A percentile compares a stretch with the other conserved stretches of the same genome.
These are phyloP conservation scores for Rhizophagus clarus DNA, from an alignment of 192 early-diverging fungal genomes.

Conservation along the genomic window DNA sequence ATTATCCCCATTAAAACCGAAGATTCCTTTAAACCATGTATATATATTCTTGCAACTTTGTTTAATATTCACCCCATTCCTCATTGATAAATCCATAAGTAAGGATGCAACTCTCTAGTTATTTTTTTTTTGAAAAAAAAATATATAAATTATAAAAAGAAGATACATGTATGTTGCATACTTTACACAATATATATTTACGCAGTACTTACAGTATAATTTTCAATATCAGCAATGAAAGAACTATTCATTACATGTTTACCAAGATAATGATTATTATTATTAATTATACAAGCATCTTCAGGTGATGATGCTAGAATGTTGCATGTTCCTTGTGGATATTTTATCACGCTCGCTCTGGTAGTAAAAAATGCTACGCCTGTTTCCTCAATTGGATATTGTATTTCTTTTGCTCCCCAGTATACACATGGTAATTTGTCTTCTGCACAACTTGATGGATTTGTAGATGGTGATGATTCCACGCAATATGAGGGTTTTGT, in stretches of 20 bases:
- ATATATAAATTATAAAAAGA: too few relatives aligned
- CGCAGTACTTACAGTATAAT: conserved; percentile 31
- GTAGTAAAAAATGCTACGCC: conserved; percentile 43
- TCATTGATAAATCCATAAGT: too few relatives aligned
- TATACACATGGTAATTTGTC: neutral
- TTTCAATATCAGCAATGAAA: conserved; percentile 43
- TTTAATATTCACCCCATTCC: too few relatives aligned
- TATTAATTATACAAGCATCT: conserved; percentile 30
- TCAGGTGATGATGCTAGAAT: conserved; percentile 21
- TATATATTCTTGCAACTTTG: too few relatives aligned
- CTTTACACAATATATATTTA: too few relatives aligned
- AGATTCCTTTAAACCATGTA: too few relatives aligned
- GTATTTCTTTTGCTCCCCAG: conserved; percentile 30
- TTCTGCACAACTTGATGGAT: neutral
- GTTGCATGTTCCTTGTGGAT: conserved; percentile 33
- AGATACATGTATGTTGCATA: too few relatives aligned
- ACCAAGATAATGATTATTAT: neutral
- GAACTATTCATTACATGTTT: conserved; percentile 29
- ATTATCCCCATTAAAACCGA: too few relatives aligned
- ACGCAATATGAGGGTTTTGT: too few relatives aligned
- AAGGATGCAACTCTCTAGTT: too few relatives aligned
- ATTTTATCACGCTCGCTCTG: conserved; percentile 34
- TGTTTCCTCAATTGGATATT: conserved; percentile 24
- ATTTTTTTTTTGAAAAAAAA: too few relatives aligned
- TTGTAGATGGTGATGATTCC: neutral